Evolutionary conservation across 306 rosid species (phyloP).

Genomic region (Trichosanthes cucumerina): DNA sequence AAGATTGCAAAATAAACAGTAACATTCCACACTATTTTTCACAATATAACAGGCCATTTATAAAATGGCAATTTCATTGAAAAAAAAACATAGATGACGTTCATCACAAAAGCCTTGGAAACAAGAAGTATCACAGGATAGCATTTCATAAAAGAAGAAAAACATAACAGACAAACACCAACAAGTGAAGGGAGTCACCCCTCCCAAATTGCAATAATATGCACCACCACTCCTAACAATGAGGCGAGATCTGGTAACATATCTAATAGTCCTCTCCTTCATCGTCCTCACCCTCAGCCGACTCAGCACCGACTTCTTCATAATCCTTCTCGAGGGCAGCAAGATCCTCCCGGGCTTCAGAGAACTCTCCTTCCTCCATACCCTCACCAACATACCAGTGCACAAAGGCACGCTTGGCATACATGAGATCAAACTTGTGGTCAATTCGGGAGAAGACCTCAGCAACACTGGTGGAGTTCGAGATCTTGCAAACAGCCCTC

Average conservation of each 20-base stretch:
- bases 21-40: neutral
- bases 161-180: neutral
- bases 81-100: neutral
- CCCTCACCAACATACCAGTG: slow-evolving; percentile 94
- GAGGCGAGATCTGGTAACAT: neutral
- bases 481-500: slow-evolving; percentile 83
- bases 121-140: neutral
- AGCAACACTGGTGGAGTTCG: slow-evolving; percentile 76
- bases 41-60: neutral
- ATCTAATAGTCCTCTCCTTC: slow-evolving; percentile 51
- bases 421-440: slow-evolving; percentile 77
- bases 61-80: neutral
- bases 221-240: neutral
- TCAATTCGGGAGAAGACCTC: slow-evolving; percentile 77
- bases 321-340: slow-evolving; percentile 76
- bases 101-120: neutral
- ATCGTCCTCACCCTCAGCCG: slow-evolving; percentile 55
- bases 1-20: neutral
- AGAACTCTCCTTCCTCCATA: slow-evolving; percentile 85
- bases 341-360: slow-evolving; percentile 78
- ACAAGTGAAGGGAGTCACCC: neutral
- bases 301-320: slow-evolving; percentile 74
- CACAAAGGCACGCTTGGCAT: slow-evolving; percentile 73
- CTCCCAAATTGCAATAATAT: neutral
- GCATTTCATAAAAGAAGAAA: neutral